A percentile compares a stretch with the other conserved stretches of the same genome.
phyloP scores from a whole-genome alignment of 2,329 filamentous ascomycete genomes.

The Pezicula radicicola region DNA sequence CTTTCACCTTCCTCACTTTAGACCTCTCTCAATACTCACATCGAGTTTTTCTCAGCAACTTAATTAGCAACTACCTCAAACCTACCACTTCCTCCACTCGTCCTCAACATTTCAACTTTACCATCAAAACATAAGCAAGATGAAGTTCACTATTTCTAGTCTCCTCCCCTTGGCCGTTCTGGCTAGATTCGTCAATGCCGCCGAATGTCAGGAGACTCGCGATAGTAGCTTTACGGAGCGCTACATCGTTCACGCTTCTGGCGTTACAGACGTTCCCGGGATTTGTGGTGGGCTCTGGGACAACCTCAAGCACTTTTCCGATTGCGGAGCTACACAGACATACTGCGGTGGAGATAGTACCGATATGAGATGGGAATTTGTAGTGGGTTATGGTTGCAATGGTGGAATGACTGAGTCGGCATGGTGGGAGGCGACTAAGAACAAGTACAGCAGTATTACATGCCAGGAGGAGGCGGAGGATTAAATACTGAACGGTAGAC shows the following conservation, averaged over 20 bases:
- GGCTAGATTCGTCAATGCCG: not conserved
- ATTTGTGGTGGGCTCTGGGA: slow-evolving; percentile 2
- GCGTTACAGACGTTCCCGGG: not conserved
- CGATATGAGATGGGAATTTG: not conserved
- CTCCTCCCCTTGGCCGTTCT: not conserved
- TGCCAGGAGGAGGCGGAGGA: not conserved
- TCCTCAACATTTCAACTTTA: not conserved
- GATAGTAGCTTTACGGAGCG: not conserved
- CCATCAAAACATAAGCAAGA: not conserved
- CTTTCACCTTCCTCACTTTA: too few relatives aligned
- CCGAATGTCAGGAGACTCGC: not conserved
- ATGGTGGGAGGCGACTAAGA: not conserved
- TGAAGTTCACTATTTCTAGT: not conserved
- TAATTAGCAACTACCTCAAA: not conserved
- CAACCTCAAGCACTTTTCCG: not conserved
- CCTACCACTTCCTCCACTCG: not conserved
- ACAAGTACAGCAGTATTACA: not conserved
- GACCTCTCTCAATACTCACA: not conserved
- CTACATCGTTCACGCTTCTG: not conserved
- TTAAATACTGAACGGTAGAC: too few relatives aligned
- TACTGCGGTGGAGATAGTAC: not conserved
- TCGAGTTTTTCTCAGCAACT: not conserved
- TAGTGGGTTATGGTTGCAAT: not conserved
- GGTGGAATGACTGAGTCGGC: not conserved
- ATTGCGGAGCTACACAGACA: not conserved